phyloP scores from a whole-genome alignment of 2,329 filamentous ascomycete genomes.

The Fusarium duplospermum region DNA sequence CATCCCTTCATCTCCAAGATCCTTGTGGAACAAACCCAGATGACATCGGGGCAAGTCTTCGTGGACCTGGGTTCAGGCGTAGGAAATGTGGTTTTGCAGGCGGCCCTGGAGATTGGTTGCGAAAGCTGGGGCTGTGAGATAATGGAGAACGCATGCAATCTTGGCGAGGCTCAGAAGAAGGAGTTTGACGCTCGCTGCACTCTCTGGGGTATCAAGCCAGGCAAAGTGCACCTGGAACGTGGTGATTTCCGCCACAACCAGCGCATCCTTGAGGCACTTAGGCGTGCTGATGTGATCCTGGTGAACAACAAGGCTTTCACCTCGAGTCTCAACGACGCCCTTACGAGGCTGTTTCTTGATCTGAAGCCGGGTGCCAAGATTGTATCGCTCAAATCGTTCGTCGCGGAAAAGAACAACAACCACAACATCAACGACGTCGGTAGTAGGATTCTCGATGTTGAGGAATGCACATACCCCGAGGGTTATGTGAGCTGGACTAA shows the following conservation, averaged over 20 bases:
- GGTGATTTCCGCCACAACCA: constrained; percentile 86
- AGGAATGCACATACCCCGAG: constrained; percentile 70
- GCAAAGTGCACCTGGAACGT: constrained; percentile 80
- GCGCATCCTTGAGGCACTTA: constrained; percentile 77
- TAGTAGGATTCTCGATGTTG: constrained; percentile 82
- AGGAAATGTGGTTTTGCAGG: constrained; percentile 94
- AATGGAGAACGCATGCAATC: constrained; percentile 88
- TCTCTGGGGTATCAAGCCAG: constrained; percentile 88
- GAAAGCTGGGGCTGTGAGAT: constrained; percentile 97
- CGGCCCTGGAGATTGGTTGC: constrained; percentile 91
- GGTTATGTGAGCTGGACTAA: constrained; percentile 93
- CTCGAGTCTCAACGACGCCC: constrained; percentile 83
- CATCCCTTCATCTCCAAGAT: constrained; percentile 87
- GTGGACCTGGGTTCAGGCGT: constrained; percentile 96
- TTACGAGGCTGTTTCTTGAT: constrained; percentile 92
- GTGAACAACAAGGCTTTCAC: constrained; percentile 99
- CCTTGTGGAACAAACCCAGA: constrained; percentile 77
- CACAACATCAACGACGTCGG: constrained; percentile 83
- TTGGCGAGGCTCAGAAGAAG: constrained; percentile 81
- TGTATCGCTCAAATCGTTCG: constrained; percentile 92
- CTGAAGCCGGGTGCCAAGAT: constrained; percentile 91
- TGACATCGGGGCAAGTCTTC: constrained; percentile 88
- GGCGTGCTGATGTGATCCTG: constrained; percentile 91
- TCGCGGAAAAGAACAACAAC: constrained; percentile 80
- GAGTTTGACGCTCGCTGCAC: constrained; percentile 89